phyloP scores from a whole-genome alignment of 768 basidiomycete species.

The Coprinellus micaceus region DNA sequence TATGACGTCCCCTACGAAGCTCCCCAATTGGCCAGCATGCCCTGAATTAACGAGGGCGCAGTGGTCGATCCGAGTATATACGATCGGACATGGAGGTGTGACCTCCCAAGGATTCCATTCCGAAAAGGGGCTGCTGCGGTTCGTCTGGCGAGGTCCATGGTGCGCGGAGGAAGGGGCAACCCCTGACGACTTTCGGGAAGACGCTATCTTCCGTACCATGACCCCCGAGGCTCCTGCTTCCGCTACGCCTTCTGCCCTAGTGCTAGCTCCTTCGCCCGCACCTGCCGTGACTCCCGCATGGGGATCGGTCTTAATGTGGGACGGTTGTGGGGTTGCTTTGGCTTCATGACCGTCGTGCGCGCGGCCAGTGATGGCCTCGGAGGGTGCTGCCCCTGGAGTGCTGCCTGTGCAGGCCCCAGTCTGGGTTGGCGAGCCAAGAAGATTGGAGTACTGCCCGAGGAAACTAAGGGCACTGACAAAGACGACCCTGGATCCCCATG shows the following conservation, averaged over 20 bases:
- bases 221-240: conserved; percentile 4
- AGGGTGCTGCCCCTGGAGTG: too few relatives aligned
- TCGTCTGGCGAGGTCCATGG: neutral
- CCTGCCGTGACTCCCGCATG: neutral
- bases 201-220: conserved; percentile 9
- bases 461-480: too few relatives aligned
- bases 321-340: too few relatives aligned
- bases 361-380: neutral
- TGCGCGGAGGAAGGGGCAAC: neutral
- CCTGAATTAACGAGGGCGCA: conserved; percentile 36
- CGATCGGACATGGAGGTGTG: conserved; percentile 31
- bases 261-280: neutral
- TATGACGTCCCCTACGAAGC: conserved; percentile 33
- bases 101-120: conserved; percentile 20
- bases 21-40: conserved; percentile 35
- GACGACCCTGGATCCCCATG: too few relatives aligned
- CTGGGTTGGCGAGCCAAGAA: too few relatives aligned
- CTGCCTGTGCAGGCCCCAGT: too few relatives aligned
- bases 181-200: conserved; percentile 5
- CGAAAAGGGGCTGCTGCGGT: neutral
- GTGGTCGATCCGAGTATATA: conserved; percentile 40
- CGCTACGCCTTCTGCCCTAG: neutral
- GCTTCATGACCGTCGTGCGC: too few relatives aligned
- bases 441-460: too few relatives aligned
- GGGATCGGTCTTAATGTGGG: neutral